Percentiles rank a stretch among this genome's conserved stretches.
phyloP scores from a whole-genome alignment of 2,329 filamentous ascomycete genomes.

The Sarocladium kiliense region DNA sequence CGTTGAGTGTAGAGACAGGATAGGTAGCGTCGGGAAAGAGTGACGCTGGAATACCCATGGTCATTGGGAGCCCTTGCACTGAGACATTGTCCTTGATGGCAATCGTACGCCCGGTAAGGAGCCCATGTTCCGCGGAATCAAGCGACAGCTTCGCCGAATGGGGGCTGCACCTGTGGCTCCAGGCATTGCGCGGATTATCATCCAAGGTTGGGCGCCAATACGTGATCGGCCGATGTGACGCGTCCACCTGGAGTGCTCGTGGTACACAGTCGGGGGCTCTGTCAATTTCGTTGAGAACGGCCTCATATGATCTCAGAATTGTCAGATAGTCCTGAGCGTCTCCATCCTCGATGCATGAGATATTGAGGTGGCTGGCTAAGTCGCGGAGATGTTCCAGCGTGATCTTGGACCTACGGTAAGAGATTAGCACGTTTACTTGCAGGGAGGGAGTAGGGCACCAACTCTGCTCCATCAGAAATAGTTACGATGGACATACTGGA shows the following conservation, averaged over 20 bases:
- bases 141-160: neutral
- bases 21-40: conserved; percentile 12
- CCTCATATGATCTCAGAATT: conserved; percentile 22
- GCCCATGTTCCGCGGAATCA: neutral
- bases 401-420: neutral
- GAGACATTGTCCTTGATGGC: conserved; percentile 26
- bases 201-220: conserved; percentile 17
- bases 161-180: conserved; percentile 26
- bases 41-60: conserved; percentile 14
- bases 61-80: conserved; percentile 21
- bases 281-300: conserved; percentile 19
- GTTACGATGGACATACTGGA: conserved; percentile 16
- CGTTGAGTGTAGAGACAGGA: conserved; percentile 18
- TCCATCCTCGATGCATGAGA: conserved; percentile 13
- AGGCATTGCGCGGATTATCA: conserved; percentile 27
- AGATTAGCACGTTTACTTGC: neutral
- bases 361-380: conserved; percentile 15
- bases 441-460: neutral
- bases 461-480: conserved; percentile 11
- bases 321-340: conserved; percentile 23
- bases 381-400: conserved; percentile 12
- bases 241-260: conserved; percentile 12
- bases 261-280: conserved; percentile 22
- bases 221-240: conserved; percentile 12
- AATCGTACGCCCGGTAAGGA: conserved; percentile 15